Conservation (phyloP, 2,329 filamentous ascomycete genomes). For the Pseudocercospora fijiensis region DNA sequence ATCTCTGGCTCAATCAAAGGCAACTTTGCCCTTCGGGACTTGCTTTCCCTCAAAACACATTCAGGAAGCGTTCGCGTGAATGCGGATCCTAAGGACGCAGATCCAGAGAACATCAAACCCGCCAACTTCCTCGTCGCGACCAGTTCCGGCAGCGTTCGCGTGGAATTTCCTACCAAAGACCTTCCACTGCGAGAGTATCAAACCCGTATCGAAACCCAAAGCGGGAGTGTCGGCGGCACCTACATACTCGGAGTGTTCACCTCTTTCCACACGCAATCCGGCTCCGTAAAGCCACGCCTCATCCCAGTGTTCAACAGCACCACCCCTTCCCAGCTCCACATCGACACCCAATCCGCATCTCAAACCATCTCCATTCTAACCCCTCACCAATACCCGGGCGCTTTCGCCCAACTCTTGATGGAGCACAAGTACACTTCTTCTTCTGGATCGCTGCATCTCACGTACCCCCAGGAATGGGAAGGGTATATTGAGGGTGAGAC, state of each 20-base stretch:
- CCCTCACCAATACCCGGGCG: slow-evolving; percentile 34
- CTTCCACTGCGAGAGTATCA: slow-evolving; percentile 46
- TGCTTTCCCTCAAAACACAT: slow-evolving; percentile 43
- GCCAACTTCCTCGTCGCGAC: slow-evolving; percentile 42
- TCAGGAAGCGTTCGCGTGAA: slow-evolving; percentile 45
- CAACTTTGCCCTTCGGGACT: slow-evolving; percentile 43
- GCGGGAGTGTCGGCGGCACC: slow-evolving; percentile 41
- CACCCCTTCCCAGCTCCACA: slow-evolving; percentile 32
- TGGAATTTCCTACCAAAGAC: slow-evolving; percentile 33
- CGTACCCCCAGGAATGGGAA: slow-evolving; percentile 46
- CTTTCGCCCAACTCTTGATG: slow-evolving; percentile 33
- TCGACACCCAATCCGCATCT: slow-evolving; percentile 39
- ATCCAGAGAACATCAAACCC: slow-evolving; percentile 28
- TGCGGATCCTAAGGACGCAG: slow-evolving; percentile 41
- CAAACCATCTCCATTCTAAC: slow-evolving; percentile 38
- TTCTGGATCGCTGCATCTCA: slow-evolving; percentile 39
- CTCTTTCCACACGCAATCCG: slow-evolving; percentile 40
- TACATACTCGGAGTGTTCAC: slow-evolving; percentile 45
- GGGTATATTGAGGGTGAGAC: slow-evolving; percentile 41
- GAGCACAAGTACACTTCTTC: slow-evolving; percentile 39
- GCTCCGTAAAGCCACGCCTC: slow-evolving; percentile 41
- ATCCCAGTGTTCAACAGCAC: slow-evolving; percentile 38
- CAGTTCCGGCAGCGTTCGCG: slow-evolving; percentile 41
- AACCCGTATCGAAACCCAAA: slow-evolving; percentile 41
- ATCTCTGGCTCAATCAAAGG: slow-evolving; percentile 45